A percentile compares a stretch with the other conserved stretches of the same genome.
phyloP scores from a whole-genome alignment of 2,329 filamentous ascomycete species.

The Neonectria neomacrospora region DNA sequence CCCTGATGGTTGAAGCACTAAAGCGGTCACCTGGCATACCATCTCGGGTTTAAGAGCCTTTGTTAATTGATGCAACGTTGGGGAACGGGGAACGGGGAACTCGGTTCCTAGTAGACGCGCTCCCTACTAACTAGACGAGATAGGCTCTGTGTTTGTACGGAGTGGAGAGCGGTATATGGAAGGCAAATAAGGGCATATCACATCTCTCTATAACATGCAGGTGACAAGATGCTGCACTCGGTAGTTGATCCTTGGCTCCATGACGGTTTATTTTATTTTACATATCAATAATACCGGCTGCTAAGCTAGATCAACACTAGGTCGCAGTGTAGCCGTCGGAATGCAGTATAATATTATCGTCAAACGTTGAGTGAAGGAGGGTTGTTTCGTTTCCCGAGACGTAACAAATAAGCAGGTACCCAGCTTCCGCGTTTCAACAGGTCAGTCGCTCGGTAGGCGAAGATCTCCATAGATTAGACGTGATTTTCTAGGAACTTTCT shows the following conservation, averaged over 20 bases:
- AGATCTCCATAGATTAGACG: constrained; percentile 1
- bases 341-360: constrained; percentile 6
- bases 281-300: neutral
- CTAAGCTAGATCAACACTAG: constrained; percentile 3
- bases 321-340: constrained; percentile 5
- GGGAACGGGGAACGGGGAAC: neutral
- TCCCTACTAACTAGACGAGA: neutral
- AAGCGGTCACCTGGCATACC: constrained; percentile 3
- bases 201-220: constrained; percentile 4
- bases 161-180: constrained; percentile 12
- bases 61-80: constrained; percentile 8
- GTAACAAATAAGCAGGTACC: constrained; percentile 4
- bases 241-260: neutral
- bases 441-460: constrained; percentile 2
- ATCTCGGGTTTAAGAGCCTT: constrained; percentile 11
- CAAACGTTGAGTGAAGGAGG: constrained; percentile 21
- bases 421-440: constrained; percentile 14
- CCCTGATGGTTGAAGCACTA: neutral
- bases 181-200: constrained; percentile 14
- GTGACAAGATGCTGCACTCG: neutral
- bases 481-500: constrained; percentile 8
- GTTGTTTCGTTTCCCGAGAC: constrained; percentile 23
- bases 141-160: neutral
- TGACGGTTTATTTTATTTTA: constrained; percentile 1
- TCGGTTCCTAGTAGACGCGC: neutral